These are phyloP conservation scores for Colletotrichum lentis DNA, from an alignment of 2,329 filamentous ascomycete species.

Conservation along the genomic window DNA sequence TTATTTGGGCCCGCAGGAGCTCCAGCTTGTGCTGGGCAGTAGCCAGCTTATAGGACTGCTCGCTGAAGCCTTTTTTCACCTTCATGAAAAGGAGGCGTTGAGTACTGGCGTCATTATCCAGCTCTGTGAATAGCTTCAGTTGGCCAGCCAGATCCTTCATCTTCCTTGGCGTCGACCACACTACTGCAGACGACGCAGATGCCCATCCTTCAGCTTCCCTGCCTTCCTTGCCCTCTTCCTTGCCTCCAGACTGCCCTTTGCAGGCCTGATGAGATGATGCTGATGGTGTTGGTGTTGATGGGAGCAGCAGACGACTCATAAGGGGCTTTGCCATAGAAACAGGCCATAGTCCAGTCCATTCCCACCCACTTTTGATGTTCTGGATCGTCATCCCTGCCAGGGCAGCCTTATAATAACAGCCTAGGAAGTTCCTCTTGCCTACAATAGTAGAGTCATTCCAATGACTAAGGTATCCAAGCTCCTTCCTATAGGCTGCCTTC, in stretches of 20 bases:
- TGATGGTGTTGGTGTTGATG: background rate
- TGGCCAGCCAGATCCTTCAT: background rate
- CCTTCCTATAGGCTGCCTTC: background rate
- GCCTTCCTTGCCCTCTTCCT: no score
- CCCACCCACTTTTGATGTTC: slow-evolving; percentile 8
- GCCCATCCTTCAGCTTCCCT: background rate
- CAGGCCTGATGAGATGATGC: no score
- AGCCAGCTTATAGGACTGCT: background rate
- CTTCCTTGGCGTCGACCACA: background rate
- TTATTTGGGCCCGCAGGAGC: background rate
- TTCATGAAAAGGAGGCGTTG: background rate
- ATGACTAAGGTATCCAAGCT: background rate
- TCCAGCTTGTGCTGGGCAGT: background rate
- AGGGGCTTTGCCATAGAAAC: background rate
- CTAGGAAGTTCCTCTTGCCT: slow-evolving; percentile 11
- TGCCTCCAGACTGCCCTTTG: background rate
- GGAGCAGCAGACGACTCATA: background rate
- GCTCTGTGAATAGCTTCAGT: background rate
- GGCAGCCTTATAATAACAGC: slow-evolving; percentile 4
- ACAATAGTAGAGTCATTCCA: slow-evolving; percentile 5
- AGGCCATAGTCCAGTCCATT: background rate
- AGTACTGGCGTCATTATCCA: background rate
- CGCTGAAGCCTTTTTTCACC: background rate
- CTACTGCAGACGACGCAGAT: background rate
- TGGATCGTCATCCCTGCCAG: background rate